Percentiles rank a stretch among this genome's conserved stretches.
Conservation (phyloP, 805 yeast species). For the Candida rishiriensis region DNA sequence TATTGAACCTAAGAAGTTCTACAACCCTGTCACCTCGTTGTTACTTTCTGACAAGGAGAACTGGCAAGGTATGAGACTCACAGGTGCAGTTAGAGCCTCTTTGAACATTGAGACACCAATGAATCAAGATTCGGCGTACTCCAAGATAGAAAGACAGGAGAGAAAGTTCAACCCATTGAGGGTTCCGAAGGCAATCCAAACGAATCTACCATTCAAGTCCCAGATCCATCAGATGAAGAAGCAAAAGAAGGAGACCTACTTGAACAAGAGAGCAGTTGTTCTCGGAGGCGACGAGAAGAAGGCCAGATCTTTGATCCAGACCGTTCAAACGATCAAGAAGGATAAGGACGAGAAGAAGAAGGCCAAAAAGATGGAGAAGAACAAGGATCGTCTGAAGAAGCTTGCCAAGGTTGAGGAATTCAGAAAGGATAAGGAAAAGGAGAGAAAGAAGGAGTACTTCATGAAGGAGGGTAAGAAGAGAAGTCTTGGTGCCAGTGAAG, state of each 20-base stretch:
- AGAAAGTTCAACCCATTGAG: constrained; percentile 83
- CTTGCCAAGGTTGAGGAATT: constrained; percentile 70
- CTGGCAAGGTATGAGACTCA: constrained; percentile 96
- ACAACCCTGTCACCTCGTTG: constrained; percentile 93
- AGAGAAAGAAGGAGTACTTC: constrained; percentile 84
- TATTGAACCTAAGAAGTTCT: constrained; percentile 81
- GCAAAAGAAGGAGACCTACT: constrained; percentile 74
- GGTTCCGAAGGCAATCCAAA: constrained; percentile 76
- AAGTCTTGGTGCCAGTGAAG: constrained; percentile 31
- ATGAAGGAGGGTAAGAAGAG: constrained; percentile 66
- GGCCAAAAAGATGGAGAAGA: constrained; percentile 69
- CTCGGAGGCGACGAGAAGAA: constrained; percentile 90
- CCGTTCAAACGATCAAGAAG: constrained; percentile 76
- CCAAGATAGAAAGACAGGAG: constrained; percentile 76
- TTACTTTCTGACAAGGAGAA: constrained; percentile 69
- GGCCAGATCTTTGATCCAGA: constrained; percentile 83
- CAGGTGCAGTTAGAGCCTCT: constrained; percentile 89
- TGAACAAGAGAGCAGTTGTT: constrained; percentile 89
- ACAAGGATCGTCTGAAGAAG: constrained; percentile 69
- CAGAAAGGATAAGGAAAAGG: constrained; percentile 70
- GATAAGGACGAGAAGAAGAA: constrained; percentile 78
- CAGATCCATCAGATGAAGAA: constrained; percentile 88
- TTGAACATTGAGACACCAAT: constrained; percentile 59
- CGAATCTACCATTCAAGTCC: constrained; percentile 84
- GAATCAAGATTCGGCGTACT: constrained; percentile 45